These are phyloP conservation scores for Ceratobasidium sp. DNA, from an alignment of 1,284 basidiomycete genomes.

Conservation along the genomic window DNA sequence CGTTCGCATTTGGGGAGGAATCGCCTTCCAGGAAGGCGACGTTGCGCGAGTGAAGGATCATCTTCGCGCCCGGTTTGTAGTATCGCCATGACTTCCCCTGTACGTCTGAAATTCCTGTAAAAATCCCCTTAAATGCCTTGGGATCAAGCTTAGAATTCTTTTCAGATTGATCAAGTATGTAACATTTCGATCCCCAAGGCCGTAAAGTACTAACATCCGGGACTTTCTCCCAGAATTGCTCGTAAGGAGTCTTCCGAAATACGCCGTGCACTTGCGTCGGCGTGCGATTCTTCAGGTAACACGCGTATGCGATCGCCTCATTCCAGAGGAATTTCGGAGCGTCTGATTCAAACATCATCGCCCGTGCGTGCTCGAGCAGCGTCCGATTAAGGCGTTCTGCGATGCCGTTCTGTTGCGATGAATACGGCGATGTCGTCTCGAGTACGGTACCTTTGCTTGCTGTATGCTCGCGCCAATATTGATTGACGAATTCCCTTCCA, in stretches of 20 bases:
- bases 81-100: constrained; percentile 27
- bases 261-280: constrained; percentile 51
- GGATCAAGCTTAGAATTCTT: neutral
- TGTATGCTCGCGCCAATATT: constrained; percentile 22
- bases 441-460: constrained; percentile 44
- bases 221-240: constrained; percentile 49
- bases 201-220: constrained; percentile 50
- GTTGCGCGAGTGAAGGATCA: neutral
- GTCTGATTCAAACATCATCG: constrained; percentile 48
- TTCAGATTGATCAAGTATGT: constrained; percentile 13
- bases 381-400: constrained; percentile 57
- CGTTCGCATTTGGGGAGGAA: neutral
- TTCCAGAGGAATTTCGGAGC: constrained; percentile 57
- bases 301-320: constrained; percentile 55
- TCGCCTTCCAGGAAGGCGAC: neutral
- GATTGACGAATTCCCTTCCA: constrained; percentile 47
- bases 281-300: constrained; percentile 57
- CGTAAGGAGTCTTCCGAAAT: constrained; percentile 51
- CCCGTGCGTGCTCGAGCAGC: constrained; percentile 46
- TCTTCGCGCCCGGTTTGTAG: neutral
- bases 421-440: constrained; percentile 54
- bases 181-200: constrained; percentile 20
- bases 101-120: constrained; percentile 10
- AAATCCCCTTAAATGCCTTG: neutral
- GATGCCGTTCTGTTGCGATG: constrained; percentile 56